A percentile compares a stretch with the other conserved stretches of the same genome.
Conservation (phyloP, 148 eudicot genomes). For the Bassia scoparia region DNA sequence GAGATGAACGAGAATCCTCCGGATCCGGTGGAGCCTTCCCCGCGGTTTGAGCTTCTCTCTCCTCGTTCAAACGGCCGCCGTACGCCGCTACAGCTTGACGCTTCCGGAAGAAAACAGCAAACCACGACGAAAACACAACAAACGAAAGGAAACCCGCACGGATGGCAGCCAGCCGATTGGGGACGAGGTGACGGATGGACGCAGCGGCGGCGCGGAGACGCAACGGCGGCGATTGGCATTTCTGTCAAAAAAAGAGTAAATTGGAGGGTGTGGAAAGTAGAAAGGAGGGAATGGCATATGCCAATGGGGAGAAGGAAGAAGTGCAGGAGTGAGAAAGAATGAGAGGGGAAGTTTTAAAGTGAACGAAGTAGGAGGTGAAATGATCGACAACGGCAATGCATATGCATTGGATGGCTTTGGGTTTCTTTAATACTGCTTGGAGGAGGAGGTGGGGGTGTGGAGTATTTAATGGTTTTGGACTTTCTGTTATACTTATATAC, state of each 20-base stretch:
- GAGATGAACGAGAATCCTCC: constrained; percentile 53
- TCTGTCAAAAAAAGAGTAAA: constrained; percentile 19
- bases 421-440: too few relatives aligned
- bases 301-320: neutral
- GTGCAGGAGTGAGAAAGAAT: neutral
- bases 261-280: neutral
- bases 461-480: constrained; percentile 20
- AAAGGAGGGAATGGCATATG: neutral
- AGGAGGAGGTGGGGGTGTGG: neutral
- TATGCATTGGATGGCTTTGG: too few relatives aligned
- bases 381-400: too few relatives aligned
- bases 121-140: constrained; percentile 36
- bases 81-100: constrained; percentile 58
- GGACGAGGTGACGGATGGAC: constrained; percentile 33
- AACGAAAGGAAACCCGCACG: constrained; percentile 21
- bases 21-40: constrained; percentile 34
- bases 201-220: too few relatives aligned
- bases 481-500: neutral
- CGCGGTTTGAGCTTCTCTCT: neutral
- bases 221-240: too few relatives aligned
- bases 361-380: too few relatives aligned
- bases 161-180: constrained; percentile 30
- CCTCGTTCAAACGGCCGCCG: constrained; percentile 43
- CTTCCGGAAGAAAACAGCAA: constrained; percentile 47
- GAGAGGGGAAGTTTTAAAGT: neutral